Evolutionary conservation across 129 eudicot genomes (phyloP).

Genomic region (Flaveria robusta): DNA sequence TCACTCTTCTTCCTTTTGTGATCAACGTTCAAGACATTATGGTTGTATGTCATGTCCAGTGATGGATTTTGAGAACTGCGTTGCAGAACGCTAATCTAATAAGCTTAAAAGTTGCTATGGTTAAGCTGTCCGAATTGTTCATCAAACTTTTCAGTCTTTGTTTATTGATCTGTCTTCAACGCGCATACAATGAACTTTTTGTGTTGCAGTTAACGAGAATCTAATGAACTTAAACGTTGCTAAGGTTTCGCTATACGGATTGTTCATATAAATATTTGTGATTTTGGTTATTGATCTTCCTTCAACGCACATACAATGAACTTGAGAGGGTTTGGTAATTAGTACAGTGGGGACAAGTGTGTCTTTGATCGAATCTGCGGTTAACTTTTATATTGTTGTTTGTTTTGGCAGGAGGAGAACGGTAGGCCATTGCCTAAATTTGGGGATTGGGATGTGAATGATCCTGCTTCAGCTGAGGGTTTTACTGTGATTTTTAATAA

Average conservation of each 20-base stretch:
- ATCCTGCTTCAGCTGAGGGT: conserved; percentile 81
- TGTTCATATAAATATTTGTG: background rate
- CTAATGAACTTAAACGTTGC: background rate
- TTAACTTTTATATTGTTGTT: background rate
- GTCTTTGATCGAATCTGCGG: conserved; percentile 1
- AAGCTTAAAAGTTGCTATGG: background rate
- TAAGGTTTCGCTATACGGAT: background rate
- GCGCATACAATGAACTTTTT: background rate
- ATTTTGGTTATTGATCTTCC: background rate
- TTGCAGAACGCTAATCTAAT: background rate
- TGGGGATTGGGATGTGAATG: conserved; percentile 84
- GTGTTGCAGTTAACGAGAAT: background rate
- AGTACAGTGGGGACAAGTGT: conserved; percentile 17
- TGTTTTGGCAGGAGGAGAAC: conserved; percentile 47
- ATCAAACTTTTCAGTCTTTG: background rate
- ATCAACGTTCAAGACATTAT: conserved; percentile 1
- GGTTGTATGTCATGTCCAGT: background rate
- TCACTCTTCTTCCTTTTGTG: background rate
- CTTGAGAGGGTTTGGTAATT: conserved; percentile 21
- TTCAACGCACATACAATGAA: background rate
- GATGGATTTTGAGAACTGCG: background rate
- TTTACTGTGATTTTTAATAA: conserved; percentile 76
- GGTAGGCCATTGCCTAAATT: conserved; percentile 78
- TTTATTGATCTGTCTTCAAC: background rate
- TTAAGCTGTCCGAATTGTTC: background rate